phyloP scores from a whole-genome alignment of 257 asterid species.

The Solanum sparsipilum region DNA sequence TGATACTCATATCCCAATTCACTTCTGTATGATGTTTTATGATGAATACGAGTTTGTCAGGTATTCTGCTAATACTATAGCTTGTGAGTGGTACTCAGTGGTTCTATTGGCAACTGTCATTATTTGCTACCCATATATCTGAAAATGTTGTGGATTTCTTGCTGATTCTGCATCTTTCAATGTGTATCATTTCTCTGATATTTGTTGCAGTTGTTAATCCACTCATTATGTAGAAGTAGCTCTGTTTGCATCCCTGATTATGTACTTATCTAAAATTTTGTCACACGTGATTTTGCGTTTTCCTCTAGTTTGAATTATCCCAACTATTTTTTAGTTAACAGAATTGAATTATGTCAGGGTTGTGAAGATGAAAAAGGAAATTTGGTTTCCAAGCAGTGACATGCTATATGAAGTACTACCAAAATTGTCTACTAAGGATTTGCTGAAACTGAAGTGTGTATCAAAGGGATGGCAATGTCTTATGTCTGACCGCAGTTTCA shows the following conservation, averaged over 20 bases:
- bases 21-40: background rate
- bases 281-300: background rate
- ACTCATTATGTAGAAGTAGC: background rate
- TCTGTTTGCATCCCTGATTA: background rate
- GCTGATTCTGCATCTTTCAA: background rate
- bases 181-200: background rate
- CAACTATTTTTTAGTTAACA: background rate
- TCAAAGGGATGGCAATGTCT: slow-evolving; percentile 44
- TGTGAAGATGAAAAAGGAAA: slow-evolving; percentile 13
- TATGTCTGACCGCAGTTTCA: slow-evolving; percentile 40
- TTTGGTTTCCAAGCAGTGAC: slow-evolving; percentile 28
- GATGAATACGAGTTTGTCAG: background rate
- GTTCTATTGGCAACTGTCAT: background rate
- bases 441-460: slow-evolving; percentile 39
- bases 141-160: background rate
- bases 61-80: background rate
- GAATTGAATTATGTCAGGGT: slow-evolving; percentile 1
- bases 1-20: background rate
- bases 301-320: background rate
- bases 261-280: background rate
- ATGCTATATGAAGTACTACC: slow-evolving; percentile 26
- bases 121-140: background rate
- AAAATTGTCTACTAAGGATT: slow-evolving; percentile 25
- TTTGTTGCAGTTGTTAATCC: background rate
- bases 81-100: background rate